These are phyloP conservation scores for Malus fusca DNA, from an alignment of 306 rosid genomes.

Conservation along the genomic window DNA sequence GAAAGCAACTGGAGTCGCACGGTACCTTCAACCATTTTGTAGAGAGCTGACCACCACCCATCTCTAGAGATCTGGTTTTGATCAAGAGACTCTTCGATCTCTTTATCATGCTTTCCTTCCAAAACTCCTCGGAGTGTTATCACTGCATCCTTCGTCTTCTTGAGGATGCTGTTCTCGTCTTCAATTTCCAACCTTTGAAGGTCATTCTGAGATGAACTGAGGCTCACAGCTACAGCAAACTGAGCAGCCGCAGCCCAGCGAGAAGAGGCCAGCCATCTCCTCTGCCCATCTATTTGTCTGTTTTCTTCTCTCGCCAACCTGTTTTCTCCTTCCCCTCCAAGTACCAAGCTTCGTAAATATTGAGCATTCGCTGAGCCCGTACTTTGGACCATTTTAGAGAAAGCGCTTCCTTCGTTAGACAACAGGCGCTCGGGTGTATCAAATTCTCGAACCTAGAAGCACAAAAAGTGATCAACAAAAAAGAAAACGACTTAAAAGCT, in stretches of 20 bases:
- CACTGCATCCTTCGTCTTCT: constrained; percentile 60
- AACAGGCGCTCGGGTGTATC: constrained; percentile 59
- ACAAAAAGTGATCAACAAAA: constrained; percentile 2
- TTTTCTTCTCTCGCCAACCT: constrained; percentile 27
- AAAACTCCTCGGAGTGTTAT: constrained; percentile 65
- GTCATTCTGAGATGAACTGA: constrained; percentile 69
- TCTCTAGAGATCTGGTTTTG: constrained; percentile 40
- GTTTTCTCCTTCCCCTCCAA: constrained; percentile 36
- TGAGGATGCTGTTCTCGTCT: constrained; percentile 38
- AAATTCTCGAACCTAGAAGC: constrained; percentile 67
- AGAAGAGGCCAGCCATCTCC: constrained; percentile 45
- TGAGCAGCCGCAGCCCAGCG: constrained; percentile 85
- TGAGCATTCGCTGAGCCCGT: constrained; percentile 82
- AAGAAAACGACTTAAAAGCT: background rate
- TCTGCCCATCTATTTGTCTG: constrained; percentile 32
- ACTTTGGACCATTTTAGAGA: constrained; percentile 85
- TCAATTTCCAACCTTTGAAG: constrained; percentile 50
- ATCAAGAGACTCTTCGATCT: constrained; percentile 49
- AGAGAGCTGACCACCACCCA: constrained; percentile 80
- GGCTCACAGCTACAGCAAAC: constrained; percentile 72
- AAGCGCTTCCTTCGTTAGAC: constrained; percentile 55
- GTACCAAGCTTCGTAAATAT: constrained; percentile 58
- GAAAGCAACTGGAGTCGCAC: background rate
- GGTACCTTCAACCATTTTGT: constrained; percentile 85
- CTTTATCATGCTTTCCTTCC: constrained; percentile 77